These are phyloP conservation scores for Pichia californica DNA, from an alignment of 805 yeast genomes.

Conservation along the genomic window DNA sequence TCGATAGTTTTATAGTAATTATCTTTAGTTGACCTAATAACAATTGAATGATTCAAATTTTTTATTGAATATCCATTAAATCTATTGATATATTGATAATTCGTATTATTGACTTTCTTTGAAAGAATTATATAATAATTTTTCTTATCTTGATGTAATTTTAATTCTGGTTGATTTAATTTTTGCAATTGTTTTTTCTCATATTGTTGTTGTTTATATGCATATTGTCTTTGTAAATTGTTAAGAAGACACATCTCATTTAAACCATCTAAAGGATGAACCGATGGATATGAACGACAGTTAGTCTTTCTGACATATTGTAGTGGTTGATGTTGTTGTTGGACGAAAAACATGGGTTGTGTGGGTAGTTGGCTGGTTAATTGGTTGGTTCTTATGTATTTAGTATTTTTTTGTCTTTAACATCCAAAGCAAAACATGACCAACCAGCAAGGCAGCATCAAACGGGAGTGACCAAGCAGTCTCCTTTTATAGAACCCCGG, in stretches of 20 bases:
- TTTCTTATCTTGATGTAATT: slow-evolving; percentile 15
- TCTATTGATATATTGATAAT: slow-evolving; percentile 4
- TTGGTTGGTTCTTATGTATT: too few relatives aligned
- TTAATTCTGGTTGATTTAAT: slow-evolving; percentile 10
- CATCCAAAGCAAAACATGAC: too few relatives aligned
- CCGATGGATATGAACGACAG: too few relatives aligned
- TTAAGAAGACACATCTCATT: slow-evolving; percentile 5
- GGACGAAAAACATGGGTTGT: slow-evolving; percentile 22
- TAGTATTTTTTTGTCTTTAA: too few relatives aligned
- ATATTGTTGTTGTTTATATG: slow-evolving; percentile 8
- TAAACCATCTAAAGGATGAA: not conserved
- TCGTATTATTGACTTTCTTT: slow-evolving; percentile 9
- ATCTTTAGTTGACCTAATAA: slow-evolving; percentile 20
- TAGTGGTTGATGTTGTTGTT: too few relatives aligned
- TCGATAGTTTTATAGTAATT: slow-evolving; percentile 15
- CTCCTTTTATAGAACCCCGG: too few relatives aligned
- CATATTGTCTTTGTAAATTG: slow-evolving; percentile 7
- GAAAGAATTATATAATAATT: slow-evolving; percentile 22
- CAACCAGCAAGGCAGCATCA: too few relatives aligned
- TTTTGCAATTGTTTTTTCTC: slow-evolving; percentile 6
- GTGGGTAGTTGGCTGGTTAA: too few relatives aligned
- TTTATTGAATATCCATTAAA: slow-evolving; percentile 22
- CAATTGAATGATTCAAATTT: slow-evolving; percentile 14
- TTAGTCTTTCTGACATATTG: too few relatives aligned
- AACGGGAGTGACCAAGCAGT: too few relatives aligned